These are phyloP conservation scores for Chlorencoelia australis DNA, from an alignment of 2,329 filamentous ascomycete species.

Conservation along the genomic window DNA sequence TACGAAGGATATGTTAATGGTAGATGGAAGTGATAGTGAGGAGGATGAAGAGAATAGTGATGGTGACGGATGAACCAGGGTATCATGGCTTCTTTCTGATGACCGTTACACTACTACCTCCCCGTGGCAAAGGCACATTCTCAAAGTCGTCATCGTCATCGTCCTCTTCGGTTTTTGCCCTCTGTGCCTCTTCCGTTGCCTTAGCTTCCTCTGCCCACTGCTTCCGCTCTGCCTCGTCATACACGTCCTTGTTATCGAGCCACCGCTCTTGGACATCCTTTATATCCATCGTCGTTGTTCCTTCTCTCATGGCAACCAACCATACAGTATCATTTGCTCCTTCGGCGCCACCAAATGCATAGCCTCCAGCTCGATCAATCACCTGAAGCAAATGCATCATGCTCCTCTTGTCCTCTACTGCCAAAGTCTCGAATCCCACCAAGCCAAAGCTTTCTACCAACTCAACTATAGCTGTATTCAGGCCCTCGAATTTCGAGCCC, in stretches of 20 bases:
- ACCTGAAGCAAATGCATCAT: constrained; percentile 88
- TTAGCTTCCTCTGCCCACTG: constrained; percentile 67
- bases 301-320: constrained; percentile 84
- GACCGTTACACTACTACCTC: constrained; percentile 59
- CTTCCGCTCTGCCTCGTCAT: constrained; percentile 68
- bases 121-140: constrained; percentile 38
- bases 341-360: constrained; percentile 83
- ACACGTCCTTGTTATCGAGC: constrained; percentile 82
- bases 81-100: constrained; percentile 51
- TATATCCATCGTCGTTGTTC: constrained; percentile 65
- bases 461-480: constrained; percentile 80
- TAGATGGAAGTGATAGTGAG: constrained; percentile 37
- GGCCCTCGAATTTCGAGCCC: constrained; percentile 66
- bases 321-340: constrained; percentile 95
- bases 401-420: constrained; percentile 92
- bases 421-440: constrained; percentile 84
- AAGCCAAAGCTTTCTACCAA: constrained; percentile 85
- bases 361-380: constrained; percentile 86
- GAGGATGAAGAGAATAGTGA: constrained; percentile 36
- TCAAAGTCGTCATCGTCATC: constrained; percentile 34
- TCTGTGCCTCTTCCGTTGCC: constrained; percentile 31
- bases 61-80: constrained; percentile 30
- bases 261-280: constrained; percentile 91
- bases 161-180: constrained; percentile 23
- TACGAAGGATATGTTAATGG: constrained; percentile 34